Evolutionary conservation across 257 asterid species (phyloP).

Genomic region (Galeopsis tetrahit): DNA sequence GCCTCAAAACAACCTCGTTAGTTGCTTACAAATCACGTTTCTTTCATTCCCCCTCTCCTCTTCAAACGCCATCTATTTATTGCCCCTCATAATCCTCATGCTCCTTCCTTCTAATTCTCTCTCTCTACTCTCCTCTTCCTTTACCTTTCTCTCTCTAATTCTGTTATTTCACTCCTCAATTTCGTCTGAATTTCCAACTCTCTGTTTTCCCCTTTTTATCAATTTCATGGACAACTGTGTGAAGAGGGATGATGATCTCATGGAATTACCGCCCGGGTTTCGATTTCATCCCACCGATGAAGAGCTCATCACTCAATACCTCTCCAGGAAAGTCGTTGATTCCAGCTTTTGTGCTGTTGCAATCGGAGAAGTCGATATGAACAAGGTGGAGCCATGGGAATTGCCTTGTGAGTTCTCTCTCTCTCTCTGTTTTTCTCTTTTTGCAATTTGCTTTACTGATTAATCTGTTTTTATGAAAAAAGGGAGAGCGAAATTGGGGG

Average conservation of each 20-base stretch:
- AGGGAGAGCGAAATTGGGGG: conserved; percentile 86
- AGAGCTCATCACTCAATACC: conserved; percentile 77
- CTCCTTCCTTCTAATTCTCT: conserved; percentile 29
- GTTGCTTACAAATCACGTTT: conserved; percentile 62
- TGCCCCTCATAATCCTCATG: conserved; percentile 32
- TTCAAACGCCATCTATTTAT: conserved; percentile 36
- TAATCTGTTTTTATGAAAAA: neutral
- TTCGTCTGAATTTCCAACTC: neutral
- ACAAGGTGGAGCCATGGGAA: conserved; percentile 92
- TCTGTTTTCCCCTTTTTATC: neutral
- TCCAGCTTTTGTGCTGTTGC: conserved; percentile 48
- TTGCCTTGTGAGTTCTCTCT: conserved; percentile 65
- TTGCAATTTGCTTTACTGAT: neutral
- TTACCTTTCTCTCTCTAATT: conserved; percentile 14
- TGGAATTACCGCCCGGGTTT: conserved; percentile 86
- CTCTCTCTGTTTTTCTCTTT: neutral
- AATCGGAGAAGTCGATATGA: conserved; percentile 83
- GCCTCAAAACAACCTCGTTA: conserved; percentile 42
- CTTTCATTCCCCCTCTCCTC: conserved; percentile 28
- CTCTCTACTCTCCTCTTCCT: conserved; percentile 27
- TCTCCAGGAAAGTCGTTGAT: conserved; percentile 58
- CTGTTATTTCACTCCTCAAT: conserved; percentile 12
- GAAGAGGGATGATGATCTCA: conserved; percentile 47
- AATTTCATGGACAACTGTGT: conserved; percentile 50
- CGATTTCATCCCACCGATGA: conserved; percentile 92